A percentile compares a stretch with the other conserved stretches of the same genome.
These are phyloP conservation scores for Aspergillus sp. DNA, from an alignment of 2,329 filamentous ascomycete species.

Conservation along the genomic window DNA sequence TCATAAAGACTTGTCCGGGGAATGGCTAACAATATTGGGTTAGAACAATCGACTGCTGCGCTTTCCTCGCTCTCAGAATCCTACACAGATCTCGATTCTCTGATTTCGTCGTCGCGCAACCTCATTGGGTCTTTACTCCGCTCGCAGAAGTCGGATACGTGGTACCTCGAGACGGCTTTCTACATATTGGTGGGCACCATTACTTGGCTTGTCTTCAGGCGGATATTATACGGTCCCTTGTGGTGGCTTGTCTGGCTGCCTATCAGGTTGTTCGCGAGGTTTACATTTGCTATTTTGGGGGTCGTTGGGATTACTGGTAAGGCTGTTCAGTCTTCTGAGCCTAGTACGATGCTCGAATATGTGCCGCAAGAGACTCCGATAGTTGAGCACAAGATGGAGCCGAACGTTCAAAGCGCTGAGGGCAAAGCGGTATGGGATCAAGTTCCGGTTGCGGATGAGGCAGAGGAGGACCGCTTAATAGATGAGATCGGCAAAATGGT, in stretches of 20 bases:
- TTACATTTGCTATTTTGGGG: constrained; percentile 58
- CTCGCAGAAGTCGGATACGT: constrained; percentile 94
- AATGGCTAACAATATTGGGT: not conserved
- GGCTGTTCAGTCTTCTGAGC: constrained; percentile 28
- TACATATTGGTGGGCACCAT: constrained; percentile 78
- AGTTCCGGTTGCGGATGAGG: constrained; percentile 21
- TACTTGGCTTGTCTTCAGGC: constrained; percentile 80
- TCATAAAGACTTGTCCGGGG: not conserved
- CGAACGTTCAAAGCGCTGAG: constrained; percentile 19
- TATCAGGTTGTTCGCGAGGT: constrained; percentile 65
- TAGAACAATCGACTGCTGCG: constrained; percentile 75
- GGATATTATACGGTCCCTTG: constrained; percentile 82
- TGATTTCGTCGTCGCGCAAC: constrained; percentile 72
- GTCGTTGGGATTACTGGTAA: constrained; percentile 48
- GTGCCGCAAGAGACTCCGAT: constrained; percentile 21
- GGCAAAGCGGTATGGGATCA: constrained; percentile 25
- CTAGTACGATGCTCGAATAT: constrained; percentile 22
- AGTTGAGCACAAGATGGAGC: constrained; percentile 24
- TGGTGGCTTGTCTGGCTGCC: constrained; percentile 90
- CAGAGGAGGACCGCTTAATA: constrained; percentile 39
- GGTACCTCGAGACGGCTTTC: constrained; percentile 91
- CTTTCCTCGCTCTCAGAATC: constrained; percentile 78
- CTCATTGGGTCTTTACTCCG: constrained; percentile 77
- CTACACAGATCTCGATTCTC: constrained; percentile 75
- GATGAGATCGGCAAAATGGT: constrained; percentile 47